A percentile compares a stretch with the other conserved stretches of the same genome.
Evolutionary conservation across 2,329 filamentous ascomycete species (phyloP).

Genomic region (Coleophoma cylindrospora): DNA sequence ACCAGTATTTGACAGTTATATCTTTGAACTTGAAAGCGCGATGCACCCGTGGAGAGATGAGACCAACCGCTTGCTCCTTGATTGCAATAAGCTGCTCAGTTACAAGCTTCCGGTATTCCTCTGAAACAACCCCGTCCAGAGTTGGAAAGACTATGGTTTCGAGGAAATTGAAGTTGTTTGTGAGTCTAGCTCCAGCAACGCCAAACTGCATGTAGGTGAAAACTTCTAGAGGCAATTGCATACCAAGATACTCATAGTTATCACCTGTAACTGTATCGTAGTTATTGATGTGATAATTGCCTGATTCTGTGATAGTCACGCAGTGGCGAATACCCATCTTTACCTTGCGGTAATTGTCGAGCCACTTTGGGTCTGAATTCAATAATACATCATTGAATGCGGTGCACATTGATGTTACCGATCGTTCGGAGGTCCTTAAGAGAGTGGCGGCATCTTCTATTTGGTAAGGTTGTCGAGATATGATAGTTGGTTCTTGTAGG

Average conservation of each 20-base stretch:
- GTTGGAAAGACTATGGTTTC: constrained; percentile 78
- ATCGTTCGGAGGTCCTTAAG: constrained; percentile 64
- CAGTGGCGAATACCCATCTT: constrained; percentile 84
- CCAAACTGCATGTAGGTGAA: constrained; percentile 86
- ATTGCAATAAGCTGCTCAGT: constrained; percentile 68
- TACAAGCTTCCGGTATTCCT: constrained; percentile 77
- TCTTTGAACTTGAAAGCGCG: constrained; percentile 78
- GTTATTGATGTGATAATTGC: constrained; percentile 71
- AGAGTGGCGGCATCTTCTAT: constrained; percentile 76
- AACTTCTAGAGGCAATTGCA: constrained; percentile 82
- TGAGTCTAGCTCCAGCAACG: constrained; percentile 70
- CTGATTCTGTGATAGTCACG: constrained; percentile 59
- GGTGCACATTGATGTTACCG: constrained; percentile 68
- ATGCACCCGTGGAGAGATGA: constrained; percentile 75
- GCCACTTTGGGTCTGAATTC: constrained; percentile 67
- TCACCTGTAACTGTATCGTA: constrained; percentile 72
- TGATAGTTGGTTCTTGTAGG: constrained; percentile 54
- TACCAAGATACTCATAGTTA: constrained; percentile 84
- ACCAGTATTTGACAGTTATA: constrained; percentile 80
- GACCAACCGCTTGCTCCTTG: constrained; percentile 69
- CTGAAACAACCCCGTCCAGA: constrained; percentile 73
- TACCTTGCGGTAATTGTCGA: constrained; percentile 82
- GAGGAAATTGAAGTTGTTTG: constrained; percentile 77
- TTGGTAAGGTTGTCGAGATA: constrained; percentile 46
- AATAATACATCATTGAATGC: constrained; percentile 77